Conservation (phyloP, 768 basidiomycete genomes). For the Suillus clintonianus region DNA sequence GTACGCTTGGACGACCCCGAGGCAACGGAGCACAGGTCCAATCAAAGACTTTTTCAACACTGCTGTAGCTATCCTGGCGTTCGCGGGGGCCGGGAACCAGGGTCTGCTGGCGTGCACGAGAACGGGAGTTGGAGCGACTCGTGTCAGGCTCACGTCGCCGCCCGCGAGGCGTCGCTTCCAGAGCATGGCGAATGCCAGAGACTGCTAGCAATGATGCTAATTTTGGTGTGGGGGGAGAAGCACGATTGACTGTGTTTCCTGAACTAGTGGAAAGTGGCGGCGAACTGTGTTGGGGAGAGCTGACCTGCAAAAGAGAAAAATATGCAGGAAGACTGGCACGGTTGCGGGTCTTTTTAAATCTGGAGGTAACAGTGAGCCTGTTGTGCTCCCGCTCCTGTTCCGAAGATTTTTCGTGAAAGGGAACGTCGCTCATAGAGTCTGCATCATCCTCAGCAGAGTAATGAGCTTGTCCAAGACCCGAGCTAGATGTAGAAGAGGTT, state of each 20-base stretch:
- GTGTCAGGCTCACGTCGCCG: conserved; percentile 45
- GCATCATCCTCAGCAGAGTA: conserved; percentile 48
- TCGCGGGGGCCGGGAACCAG: conserved; percentile 14
- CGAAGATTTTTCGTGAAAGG: conserved; percentile 34
- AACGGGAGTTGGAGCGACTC: conserved; percentile 46
- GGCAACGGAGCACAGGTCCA: conserved; percentile 45
- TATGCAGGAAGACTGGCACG: conserved; percentile 75
- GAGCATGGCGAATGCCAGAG: conserved; percentile 36
- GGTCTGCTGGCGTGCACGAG: conserved; percentile 31
- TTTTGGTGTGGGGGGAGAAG: conserved; percentile 67
- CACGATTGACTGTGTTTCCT: conserved; percentile 39
- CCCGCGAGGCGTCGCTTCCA: conserved; percentile 53
- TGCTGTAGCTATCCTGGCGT: conserved; percentile 29
- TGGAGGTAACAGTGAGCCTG: conserved; percentile 32
- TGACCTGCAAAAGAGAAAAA: conserved; percentile 70
- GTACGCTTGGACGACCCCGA: conserved; percentile 46
- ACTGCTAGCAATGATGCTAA: conserved; percentile 33
- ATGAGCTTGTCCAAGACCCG: conserved; percentile 31
- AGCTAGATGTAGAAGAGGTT: conserved; percentile 47
- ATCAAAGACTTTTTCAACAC: conserved; percentile 48
- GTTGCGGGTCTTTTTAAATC: conserved; percentile 57
- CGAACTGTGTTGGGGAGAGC: conserved; percentile 41
- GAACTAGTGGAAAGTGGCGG: conserved; percentile 45
- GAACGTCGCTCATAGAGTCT: conserved; percentile 35
- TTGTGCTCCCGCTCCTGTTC: conserved; percentile 24